A percentile compares a stretch with the other conserved stretches of the same genome.
Conservation (phyloP, 257 asterid genomes). For the Euphrasia confusa region DNA sequence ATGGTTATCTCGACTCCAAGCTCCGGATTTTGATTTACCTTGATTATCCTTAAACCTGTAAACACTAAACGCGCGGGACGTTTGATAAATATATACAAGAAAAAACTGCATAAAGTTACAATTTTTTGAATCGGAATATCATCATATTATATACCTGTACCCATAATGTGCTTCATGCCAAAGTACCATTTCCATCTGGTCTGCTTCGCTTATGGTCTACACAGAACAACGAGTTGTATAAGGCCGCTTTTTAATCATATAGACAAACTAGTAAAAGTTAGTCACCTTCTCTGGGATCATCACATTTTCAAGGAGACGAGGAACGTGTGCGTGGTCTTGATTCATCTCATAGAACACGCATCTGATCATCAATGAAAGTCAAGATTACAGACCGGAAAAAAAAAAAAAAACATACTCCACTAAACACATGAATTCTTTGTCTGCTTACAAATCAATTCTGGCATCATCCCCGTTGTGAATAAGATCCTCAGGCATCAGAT, state of each 20-base stretch:
- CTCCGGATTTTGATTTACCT: neutral
- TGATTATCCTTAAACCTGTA: constrained; percentile 18
- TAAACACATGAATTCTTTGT: neutral
- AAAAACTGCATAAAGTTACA: neutral
- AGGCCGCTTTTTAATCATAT: too few species aligned
- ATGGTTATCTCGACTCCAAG: neutral
- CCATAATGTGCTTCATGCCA: constrained; percentile 27
- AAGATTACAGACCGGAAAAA: neutral
- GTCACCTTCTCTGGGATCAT: constrained; percentile 31
- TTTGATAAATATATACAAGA: neutral
- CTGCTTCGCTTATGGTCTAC: constrained; percentile 19
- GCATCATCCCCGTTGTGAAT: neutral
- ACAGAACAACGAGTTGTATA: neutral
- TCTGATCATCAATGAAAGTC: constrained; percentile 16
- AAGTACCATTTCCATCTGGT: constrained; percentile 23
- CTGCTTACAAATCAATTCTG: constrained; percentile 27
- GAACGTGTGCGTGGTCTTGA: constrained; percentile 14
- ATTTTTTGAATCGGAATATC: neutral
- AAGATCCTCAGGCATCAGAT: constrained; percentile 21
- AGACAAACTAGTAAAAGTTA: neutral
- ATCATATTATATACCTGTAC: neutral
- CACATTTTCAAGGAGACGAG: constrained; percentile 31
- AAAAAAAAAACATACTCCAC: neutral
- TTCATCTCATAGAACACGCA: constrained; percentile 28
- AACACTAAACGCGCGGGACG: neutral